These are phyloP conservation scores for Fraxinus platypoda DNA, from an alignment of 305 asterid species.

Conservation along the genomic window DNA sequence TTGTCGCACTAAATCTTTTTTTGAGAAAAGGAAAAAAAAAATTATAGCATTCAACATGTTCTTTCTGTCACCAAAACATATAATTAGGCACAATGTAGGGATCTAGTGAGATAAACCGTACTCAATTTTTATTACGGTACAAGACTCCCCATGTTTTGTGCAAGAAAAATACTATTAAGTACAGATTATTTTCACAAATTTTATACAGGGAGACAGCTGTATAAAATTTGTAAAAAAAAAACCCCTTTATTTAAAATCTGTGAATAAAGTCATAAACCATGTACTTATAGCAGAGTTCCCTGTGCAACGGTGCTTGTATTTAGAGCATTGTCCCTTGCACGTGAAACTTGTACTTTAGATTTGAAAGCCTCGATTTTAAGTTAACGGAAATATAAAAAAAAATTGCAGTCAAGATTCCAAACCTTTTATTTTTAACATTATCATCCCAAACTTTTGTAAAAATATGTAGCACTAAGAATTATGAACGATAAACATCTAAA, in stretches of 20 bases:
- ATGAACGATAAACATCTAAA: too few species aligned
- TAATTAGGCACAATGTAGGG: not conserved
- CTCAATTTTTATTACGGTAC: not conserved
- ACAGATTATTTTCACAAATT: too few species aligned
- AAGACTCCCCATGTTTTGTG: not conserved
- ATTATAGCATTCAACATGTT: not conserved
- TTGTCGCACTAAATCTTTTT: not conserved
- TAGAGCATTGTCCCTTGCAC: conserved; percentile 45
- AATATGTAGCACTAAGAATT: not conserved
- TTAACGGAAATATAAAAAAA: too few species aligned
- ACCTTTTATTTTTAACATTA: not conserved
- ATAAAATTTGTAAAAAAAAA: too few species aligned
- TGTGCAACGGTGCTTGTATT: conserved; percentile 12
- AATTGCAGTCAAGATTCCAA: not conserved
- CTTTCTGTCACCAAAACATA: not conserved
- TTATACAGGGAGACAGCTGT: too few species aligned
- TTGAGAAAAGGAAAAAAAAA: not conserved
- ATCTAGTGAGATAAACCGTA: not conserved
- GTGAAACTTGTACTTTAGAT: conserved; percentile 29
- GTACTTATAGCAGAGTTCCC: too few species aligned
- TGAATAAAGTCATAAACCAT: too few species aligned
- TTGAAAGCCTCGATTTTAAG: not conserved
- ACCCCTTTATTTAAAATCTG: too few species aligned
- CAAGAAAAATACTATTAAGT: not conserved
- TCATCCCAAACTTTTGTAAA: not conserved